Evolutionary conservation across 768 basidiomycete species (phyloP).

Genomic region (Russula foetens): DNA sequence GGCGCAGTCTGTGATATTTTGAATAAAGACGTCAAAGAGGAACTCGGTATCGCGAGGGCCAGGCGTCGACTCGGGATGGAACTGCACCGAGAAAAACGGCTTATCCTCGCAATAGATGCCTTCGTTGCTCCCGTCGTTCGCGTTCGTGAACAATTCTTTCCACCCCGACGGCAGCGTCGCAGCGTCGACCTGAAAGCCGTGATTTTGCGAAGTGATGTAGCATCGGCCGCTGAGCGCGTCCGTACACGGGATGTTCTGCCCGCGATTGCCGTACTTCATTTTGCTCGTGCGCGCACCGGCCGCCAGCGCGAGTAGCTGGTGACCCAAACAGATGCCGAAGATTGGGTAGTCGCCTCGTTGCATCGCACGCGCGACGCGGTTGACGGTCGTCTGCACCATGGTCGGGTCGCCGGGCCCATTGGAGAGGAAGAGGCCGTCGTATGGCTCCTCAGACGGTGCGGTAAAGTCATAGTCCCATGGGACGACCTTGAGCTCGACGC

Average conservation of each 20-base stretch:
- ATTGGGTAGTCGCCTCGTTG: constrained; percentile 74
- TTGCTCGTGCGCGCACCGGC: constrained; percentile 92
- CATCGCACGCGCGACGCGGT: constrained; percentile 56
- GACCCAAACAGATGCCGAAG: constrained; percentile 98
- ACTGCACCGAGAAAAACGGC: constrained; percentile 98
- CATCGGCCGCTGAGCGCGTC: constrained; percentile 89
- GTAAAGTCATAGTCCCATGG: constrained; percentile 96
- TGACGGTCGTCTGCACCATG: constrained; percentile 66
- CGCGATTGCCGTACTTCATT: constrained; percentile 99
- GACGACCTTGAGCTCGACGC: constrained; percentile 93
- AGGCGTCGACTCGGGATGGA: constrained; percentile 96
- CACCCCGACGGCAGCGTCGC: constrained; percentile 71
- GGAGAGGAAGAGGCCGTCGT: constrained; percentile 92
- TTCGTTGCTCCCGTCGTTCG: constrained; percentile 96
- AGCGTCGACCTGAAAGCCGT: constrained; percentile 92
- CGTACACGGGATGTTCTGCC: constrained; percentile 97
- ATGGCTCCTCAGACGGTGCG: constrained; percentile 61
- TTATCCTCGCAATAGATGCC: constrained; percentile 90
- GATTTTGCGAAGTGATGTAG: constrained; percentile 99
- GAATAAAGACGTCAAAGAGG: constrained; percentile 95
- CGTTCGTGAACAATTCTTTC: constrained; percentile 93
- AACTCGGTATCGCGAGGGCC: constrained; percentile 98
- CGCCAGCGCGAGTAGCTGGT: constrained; percentile 93
- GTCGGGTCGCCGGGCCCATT: constrained; percentile 98
- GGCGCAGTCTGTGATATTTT: constrained; percentile 71